phyloP scores from a whole-genome alignment of 495 filamentous ascomycete species.

The Filosporella fistucella region DNA sequence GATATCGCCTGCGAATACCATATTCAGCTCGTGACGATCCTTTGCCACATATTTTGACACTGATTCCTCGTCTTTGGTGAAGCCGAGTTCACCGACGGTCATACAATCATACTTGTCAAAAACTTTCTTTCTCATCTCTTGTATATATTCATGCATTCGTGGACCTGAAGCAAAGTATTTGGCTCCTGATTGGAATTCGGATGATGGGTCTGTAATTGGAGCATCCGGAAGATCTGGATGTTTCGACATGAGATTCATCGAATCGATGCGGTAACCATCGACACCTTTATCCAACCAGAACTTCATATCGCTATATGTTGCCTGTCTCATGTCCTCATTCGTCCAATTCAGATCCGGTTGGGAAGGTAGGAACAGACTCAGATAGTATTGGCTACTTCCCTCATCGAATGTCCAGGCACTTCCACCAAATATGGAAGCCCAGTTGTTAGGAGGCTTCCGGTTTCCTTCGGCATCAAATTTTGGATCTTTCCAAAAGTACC shows the following conservation, averaged over 20 bases:
- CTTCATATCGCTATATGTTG: constrained; percentile 46
- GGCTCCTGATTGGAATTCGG: constrained; percentile 45
- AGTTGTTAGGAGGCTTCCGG: constrained; percentile 55
- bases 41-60: constrained; percentile 48
- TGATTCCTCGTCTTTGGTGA: constrained; percentile 41
- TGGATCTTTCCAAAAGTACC: constrained; percentile 58
- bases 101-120: constrained; percentile 55
- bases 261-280: constrained; percentile 59
- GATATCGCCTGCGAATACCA: constrained; percentile 63
- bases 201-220: constrained; percentile 39
- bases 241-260: constrained; percentile 62
- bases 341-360: constrained; percentile 66
- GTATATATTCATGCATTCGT: constrained; percentile 54
- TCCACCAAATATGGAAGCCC: constrained; percentile 37
- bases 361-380: constrained; percentile 49
- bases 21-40: constrained; percentile 52
- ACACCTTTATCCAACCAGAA: constrained; percentile 58
- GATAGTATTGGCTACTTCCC: constrained; percentile 50
- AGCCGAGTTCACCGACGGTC: constrained; percentile 61
- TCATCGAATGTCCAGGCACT: constrained; percentile 54
- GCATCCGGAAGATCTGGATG: constrained; percentile 52
- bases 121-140: constrained; percentile 50
- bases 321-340: constrained; percentile 44
- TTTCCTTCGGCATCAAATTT: constrained; percentile 46
- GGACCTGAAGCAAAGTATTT: constrained; percentile 56